Conservation (phyloP, 805 yeast species). For the Kazachstania martiniae region DNA sequence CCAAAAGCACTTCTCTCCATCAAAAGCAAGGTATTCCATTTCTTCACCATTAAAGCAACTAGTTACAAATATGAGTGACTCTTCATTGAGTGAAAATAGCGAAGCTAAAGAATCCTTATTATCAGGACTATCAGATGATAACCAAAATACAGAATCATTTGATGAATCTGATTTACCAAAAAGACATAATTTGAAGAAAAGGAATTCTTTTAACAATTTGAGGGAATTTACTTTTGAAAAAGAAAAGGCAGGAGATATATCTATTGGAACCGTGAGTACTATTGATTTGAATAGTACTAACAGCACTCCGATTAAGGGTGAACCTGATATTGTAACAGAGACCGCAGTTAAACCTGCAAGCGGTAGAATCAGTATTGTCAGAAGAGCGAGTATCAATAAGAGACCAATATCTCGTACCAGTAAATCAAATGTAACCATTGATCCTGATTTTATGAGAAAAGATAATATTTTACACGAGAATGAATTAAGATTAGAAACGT, state of each 20-base stretch:
- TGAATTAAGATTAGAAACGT: conserved; percentile 10
- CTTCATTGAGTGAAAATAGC: conserved; percentile 2
- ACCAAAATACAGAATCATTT: conserved; percentile 50
- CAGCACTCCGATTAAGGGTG: background rate
- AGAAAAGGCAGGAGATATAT: conserved; percentile 1
- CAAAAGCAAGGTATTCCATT: conserved; percentile 2
- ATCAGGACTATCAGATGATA: no score
- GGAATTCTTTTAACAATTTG: conserved; percentile 39
- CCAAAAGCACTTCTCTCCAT: conserved; percentile 2
- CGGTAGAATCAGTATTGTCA: conserved; percentile 25
- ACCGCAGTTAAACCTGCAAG: conserved; percentile 21
- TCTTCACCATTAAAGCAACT: conserved; percentile 12
- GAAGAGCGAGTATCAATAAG: conserved; percentile 5
- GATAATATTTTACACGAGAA: conserved; percentile 14
- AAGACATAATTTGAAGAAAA: conserved; percentile 33
- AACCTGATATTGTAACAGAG: conserved; percentile 5
- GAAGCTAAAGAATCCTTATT: conserved; percentile 13
- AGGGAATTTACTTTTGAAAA: conserved; percentile 33
- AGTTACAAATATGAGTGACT: conserved; percentile 6
- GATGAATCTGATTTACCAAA: conserved; percentile 41
- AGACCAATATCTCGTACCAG: no score
- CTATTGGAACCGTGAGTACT: no score
- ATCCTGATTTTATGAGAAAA: conserved; percentile 11
- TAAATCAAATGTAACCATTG: background rate
- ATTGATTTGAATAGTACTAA: no score